Conservation (phyloP, 2,329 filamentous ascomycete genomes). For the Endoconidiophora laricicola region DNA sequence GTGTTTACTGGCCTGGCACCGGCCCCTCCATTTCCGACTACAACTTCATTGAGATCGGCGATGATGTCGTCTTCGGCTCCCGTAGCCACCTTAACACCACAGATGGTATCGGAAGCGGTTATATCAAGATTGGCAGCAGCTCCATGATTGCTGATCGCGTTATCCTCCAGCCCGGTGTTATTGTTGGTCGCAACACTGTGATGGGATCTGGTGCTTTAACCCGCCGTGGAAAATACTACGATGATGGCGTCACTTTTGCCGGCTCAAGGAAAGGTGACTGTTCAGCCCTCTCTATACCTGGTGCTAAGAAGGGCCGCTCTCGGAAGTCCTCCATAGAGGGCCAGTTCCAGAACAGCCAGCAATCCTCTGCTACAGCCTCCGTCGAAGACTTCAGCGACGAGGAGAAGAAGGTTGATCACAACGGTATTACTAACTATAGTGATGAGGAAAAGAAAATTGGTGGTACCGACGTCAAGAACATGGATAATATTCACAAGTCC, state of each 20-base stretch:
- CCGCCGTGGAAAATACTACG: slow-evolving; percentile 27
- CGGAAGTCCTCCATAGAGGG: neutral
- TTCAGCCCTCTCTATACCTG: slow-evolving; percentile 21
- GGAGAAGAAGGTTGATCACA: neutral
- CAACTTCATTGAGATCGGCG: slow-evolving; percentile 36
- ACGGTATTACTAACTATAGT: neutral
- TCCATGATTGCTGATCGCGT: slow-evolving; percentile 42
- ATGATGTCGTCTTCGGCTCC: slow-evolving; percentile 43
- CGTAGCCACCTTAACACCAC: slow-evolving; percentile 36
- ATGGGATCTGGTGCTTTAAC: slow-evolving; percentile 39
- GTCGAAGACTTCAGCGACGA: neutral
- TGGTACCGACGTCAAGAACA: neutral
- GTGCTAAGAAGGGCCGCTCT: neutral
- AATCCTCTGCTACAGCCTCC: slow-evolving; percentile 2
- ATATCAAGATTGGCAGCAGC: slow-evolving; percentile 28
- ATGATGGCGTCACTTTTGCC: slow-evolving; percentile 30
- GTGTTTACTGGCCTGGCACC: slow-evolving; percentile 41
- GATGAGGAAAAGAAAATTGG: slow-evolving; percentile 4
- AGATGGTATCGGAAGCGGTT: slow-evolving; percentile 32
- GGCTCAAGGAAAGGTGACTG: slow-evolving; percentile 35
- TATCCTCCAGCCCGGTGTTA: slow-evolving; percentile 33
- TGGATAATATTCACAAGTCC: neutral
- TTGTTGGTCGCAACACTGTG: slow-evolving; percentile 30
- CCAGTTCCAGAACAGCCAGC: neutral
- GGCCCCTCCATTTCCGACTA: slow-evolving; percentile 37